These are phyloP conservation scores for Termitomyces sp. DNA, from an alignment of 768 basidiomycete genomes.

Conservation along the genomic window DNA sequence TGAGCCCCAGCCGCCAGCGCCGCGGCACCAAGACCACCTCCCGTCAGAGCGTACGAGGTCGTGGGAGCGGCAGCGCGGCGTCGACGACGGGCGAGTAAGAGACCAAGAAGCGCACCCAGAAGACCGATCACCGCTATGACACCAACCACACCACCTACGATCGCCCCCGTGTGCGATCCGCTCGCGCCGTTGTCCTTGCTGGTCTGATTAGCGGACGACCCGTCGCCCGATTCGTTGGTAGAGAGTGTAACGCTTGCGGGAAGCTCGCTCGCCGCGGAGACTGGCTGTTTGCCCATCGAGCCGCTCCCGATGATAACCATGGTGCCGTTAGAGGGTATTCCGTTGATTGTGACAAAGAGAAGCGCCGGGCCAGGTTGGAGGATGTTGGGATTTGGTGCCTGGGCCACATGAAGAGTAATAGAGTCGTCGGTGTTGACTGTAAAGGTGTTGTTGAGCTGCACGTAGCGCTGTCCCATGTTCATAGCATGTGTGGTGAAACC, in stretches of 20 bases:
- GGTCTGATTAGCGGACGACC: constrained; percentile 13
- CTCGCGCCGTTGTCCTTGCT: constrained; percentile 11
- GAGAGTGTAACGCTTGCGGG: constrained; percentile 45
- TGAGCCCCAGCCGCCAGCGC: constrained; percentile 18
- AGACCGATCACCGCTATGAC: constrained; percentile 50
- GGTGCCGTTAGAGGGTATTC: constrained; percentile 69
- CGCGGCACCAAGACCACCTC: constrained; percentile 12
- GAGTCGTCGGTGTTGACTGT: constrained; percentile 72
- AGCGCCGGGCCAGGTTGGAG: constrained; percentile 81
- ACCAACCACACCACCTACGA: constrained; percentile 50
- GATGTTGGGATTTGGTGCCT: constrained; percentile 79
- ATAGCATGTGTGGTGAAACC: constrained; percentile 85
- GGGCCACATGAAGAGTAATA: constrained; percentile 75
- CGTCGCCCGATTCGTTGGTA: constrained; percentile 35
- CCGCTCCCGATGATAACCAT: constrained; percentile 70
- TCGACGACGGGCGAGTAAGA: constrained; percentile 49
- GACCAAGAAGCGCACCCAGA: constrained; percentile 50
- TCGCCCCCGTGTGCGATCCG: constrained; percentile 34
- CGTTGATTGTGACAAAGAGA: constrained; percentile 68
- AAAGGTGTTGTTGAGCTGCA: constrained; percentile 73
- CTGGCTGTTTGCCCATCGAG: constrained; percentile 57
- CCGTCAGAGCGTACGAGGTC: constrained; percentile 22
- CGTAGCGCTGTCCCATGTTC: constrained; percentile 82
- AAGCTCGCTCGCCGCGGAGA: constrained; percentile 33
- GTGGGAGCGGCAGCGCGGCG: constrained; percentile 38